Conservation (phyloP, 805 yeast species). For the Candida argentea region DNA sequence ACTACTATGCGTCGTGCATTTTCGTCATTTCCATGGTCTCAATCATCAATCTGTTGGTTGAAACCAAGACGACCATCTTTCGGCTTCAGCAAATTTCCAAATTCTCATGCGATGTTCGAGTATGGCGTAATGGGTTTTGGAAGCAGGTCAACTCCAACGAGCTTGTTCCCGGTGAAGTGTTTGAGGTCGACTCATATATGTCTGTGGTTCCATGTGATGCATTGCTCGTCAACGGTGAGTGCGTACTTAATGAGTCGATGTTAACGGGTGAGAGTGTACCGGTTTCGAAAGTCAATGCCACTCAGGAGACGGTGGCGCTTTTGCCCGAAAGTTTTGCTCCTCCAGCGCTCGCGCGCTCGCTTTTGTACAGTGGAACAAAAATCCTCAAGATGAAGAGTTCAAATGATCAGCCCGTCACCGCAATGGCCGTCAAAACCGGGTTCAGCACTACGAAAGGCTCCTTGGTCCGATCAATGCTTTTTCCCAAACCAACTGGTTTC, state of each 20-base stretch:
- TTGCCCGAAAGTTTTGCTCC: slow-evolving; percentile 55
- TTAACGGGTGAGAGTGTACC: slow-evolving; percentile 98
- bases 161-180: slow-evolving; percentile 92
- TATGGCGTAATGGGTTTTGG: slow-evolving; percentile 91
- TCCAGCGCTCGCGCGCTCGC: slow-evolving; percentile 60
- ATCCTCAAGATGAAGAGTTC: slow-evolving; percentile 73
- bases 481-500: slow-evolving; percentile 90
- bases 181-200: slow-evolving; percentile 82
- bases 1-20: slow-evolving; percentile 89
- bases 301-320: slow-evolving; percentile 47
- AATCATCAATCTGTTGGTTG: slow-evolving; percentile 71
- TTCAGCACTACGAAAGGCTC: slow-evolving; percentile 95
- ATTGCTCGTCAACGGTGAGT: slow-evolving; percentile 77
- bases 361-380: slow-evolving; percentile 81
- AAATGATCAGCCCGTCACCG: slow-evolving; percentile 69
- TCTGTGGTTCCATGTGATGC: slow-evolving; percentile 81
- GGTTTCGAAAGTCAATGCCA: slow-evolving; percentile 68
- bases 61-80: slow-evolving; percentile 66
- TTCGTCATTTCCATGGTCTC: slow-evolving; percentile 77
- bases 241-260: slow-evolving; percentile 97
- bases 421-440: slow-evolving; percentile 82
- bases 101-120: slow-evolving; percentile 75
- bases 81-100: slow-evolving; percentile 66
- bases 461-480: slow-evolving; percentile 86
- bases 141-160: slow-evolving; percentile 64